A percentile compares a stretch with the other conserved stretches of the same genome.
phyloP scores from a whole-genome alignment of 2,329 filamentous ascomycete genomes.

The Polychaeton citri region DNA sequence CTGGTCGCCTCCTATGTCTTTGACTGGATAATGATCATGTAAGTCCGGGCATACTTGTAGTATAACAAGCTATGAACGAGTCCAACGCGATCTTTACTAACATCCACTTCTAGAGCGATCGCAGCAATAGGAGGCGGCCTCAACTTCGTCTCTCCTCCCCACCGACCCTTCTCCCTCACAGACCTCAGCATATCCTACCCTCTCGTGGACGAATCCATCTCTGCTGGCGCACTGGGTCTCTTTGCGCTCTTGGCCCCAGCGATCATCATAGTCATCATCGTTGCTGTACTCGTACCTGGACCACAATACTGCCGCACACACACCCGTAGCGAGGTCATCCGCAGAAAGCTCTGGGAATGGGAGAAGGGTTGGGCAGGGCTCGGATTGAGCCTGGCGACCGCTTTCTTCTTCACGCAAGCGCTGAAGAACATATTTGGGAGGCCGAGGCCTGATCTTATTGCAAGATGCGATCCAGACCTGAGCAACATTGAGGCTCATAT shows the following conservation, averaged over 20 bases:
- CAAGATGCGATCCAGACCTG: constrained; percentile 65
- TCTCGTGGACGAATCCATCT: constrained; percentile 57
- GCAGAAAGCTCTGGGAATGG: constrained; percentile 79
- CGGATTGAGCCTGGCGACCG: constrained; percentile 54
- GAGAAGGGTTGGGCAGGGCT: constrained; percentile 75
- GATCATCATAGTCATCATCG: constrained; percentile 53
- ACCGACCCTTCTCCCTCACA: constrained; percentile 56
- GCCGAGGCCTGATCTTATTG: constrained; percentile 50
- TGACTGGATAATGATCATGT: constrained; percentile 62
- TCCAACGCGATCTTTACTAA: constrained; percentile 1
- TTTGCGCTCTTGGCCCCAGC: constrained; percentile 52
- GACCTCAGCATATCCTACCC: constrained; percentile 74
- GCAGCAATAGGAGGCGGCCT: constrained; percentile 33
- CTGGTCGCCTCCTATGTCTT: constrained; percentile 54
- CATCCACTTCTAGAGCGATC: constrained; percentile 6
- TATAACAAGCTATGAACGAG: constrained; percentile 1
- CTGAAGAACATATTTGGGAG: constrained; percentile 65
- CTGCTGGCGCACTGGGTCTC: constrained; percentile 50
- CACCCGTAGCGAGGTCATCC: constrained; percentile 48
- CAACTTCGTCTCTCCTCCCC: constrained; percentile 48
- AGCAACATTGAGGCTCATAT: constrained; percentile 42
- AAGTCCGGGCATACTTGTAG: constrained; percentile 10
- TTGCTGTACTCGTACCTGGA: constrained; percentile 58
- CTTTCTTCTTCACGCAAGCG: constrained; percentile 71
- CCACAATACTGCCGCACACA: constrained; percentile 38